Base-by-base conservation (phyloP, 2,329 filamentous ascomycete genomes). In the Verticillium zaregamsianum region DNA sequence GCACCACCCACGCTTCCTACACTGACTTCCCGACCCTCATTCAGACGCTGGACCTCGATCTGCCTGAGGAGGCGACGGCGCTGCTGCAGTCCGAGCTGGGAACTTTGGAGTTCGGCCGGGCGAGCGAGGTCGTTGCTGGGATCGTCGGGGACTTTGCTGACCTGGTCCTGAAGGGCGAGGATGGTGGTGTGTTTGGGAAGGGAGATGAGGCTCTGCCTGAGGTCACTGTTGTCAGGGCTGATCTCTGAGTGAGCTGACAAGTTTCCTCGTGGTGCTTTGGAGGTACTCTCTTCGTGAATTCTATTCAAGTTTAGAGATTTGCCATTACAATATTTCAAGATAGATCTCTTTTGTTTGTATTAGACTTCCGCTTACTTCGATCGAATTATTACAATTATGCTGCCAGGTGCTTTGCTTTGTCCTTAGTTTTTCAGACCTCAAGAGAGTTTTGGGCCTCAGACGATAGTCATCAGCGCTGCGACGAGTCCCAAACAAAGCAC, bases 1-100 rank as follows among this genome's bases (percentile, higher is more conserved):
- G 69, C 0, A 70, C 73, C 2, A 59, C 65, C 0, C 74, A 77
- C 20, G 71, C 68, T 0, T 70, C 72, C 0, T 77, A 71, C 37
- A 73, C 72, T 0, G 74, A 77, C 52, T 66, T 69, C 1, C 70
- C 74, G 14, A 59, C 67, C 7, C 23, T 76, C 5, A 39, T 74
- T 17, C 64, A 61, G 9, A 67, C 63, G 0, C 17, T 75, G 0
- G 55, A 59, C 1, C 14, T 75, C 0, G 54, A 33, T 14, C 56
- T 75, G 0, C 66, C 72, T 0, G 62, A 57, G 1, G 59, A 61
- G 0, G 55, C 35, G 0, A 60, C 57, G 58, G 7, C 58, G 15
- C 52, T 59, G 5, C n/a, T 67, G 5, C 63, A 58, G 45, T 9
- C n/a, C n/a, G 28, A 60, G 35, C 28, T 70, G n/a, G 66, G 67